Evolutionary conservation across 2,329 filamentous ascomycete genomes (phyloP).

Genomic region (Teratosphaeria destructans): DNA sequence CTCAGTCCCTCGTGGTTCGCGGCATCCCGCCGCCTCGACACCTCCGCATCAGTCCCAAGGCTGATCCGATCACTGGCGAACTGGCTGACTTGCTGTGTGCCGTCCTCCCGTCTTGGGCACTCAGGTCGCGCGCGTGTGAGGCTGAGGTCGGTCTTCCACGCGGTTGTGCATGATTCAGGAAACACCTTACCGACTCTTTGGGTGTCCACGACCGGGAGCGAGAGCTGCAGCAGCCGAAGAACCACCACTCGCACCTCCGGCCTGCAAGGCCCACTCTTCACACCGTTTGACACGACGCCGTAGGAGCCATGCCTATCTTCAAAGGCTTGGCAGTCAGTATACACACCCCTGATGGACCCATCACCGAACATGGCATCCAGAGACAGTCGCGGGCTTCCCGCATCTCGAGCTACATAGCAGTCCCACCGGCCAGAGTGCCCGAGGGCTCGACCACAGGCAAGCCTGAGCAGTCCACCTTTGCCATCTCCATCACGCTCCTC

Average conservation of each 20-base stretch:
- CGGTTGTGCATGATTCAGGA: neutral
- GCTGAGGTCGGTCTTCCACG: neutral
- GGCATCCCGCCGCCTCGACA: neutral
- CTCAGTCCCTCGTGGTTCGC: neutral
- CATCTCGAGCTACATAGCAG: conserved; percentile 95
- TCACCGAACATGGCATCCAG: conserved; percentile 89
- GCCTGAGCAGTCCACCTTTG: conserved; percentile 89
- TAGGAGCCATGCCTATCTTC: conserved; percentile 73
- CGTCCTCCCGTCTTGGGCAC: neutral
- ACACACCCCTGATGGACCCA: conserved; percentile 67
- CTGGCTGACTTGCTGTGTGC: neutral
- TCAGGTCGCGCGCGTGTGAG: neutral
- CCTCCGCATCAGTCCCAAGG: neutral
- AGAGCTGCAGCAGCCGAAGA: neutral
- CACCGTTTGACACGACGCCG: conserved; percentile 9
- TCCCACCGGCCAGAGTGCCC: conserved; percentile 74
- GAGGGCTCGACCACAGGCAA: conserved; percentile 55
- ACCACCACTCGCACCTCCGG: neutral
- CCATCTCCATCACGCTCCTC: conserved; percentile 92
- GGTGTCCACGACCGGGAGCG: neutral
- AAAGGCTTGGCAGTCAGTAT: conserved; percentile 98
- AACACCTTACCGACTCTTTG: neutral
- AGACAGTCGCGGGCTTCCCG: conserved; percentile 82
- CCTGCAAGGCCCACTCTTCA: neutral
- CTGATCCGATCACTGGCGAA: neutral